Percentiles rank a stretch among this genome's conserved stretches.
Conservation (phyloP, 441 rosid species). For the Croton setiger region DNA sequence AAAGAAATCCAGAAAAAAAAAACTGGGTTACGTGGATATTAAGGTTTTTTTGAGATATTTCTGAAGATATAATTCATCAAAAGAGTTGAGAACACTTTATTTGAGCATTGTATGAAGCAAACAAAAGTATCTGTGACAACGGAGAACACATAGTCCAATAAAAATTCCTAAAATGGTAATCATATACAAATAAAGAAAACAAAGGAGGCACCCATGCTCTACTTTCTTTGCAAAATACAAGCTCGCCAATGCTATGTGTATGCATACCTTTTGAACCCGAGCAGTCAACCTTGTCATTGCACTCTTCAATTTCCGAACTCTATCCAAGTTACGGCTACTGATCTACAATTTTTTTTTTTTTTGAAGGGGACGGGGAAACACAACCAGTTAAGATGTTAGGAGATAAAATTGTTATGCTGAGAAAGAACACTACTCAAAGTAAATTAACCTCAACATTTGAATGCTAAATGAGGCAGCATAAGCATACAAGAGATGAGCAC, state of each 20-base stretch:
- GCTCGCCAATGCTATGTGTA: not conserved
- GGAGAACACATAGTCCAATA: not conserved
- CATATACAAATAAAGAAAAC: not conserved
- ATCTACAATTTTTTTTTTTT: constrained; percentile 51
- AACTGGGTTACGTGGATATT: not conserved
- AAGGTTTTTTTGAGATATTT: no score
- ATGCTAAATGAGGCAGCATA: not conserved
- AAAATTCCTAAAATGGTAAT: not conserved
- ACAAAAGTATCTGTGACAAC: not conserved
- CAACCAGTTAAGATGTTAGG: not conserved
- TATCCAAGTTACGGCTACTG: constrained; percentile 92
- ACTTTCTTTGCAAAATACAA: not conserved
- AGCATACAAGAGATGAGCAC: not conserved
- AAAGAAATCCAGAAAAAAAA: no score
- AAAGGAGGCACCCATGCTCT: not conserved
- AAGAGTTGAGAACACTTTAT: no score
- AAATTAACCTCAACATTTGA: not conserved
- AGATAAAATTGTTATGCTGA: not conserved
- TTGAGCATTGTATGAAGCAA: not conserved
- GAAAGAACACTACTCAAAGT: not conserved
- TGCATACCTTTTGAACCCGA: constrained; percentile 83
- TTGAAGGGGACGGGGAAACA: not conserved
- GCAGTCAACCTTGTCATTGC: constrained; percentile 94
- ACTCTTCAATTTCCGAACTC: constrained; percentile 96
- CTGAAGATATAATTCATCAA: no score